Conservation (phyloP, 305 asterid genomes). For the Solanum aculeatissimum region DNA sequence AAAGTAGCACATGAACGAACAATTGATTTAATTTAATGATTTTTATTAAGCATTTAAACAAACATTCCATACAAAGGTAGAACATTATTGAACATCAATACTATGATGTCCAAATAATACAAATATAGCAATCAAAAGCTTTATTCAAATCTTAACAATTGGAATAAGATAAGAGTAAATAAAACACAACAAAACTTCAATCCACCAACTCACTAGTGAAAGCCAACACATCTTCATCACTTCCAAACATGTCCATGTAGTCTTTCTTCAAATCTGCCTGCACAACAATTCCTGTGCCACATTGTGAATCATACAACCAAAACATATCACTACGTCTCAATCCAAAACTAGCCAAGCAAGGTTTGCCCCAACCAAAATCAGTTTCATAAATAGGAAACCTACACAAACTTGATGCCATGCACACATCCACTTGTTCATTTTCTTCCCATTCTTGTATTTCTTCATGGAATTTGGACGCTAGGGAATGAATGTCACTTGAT, state of each 20-base stretch:
- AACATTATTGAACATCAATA: neutral
- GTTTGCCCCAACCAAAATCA: neutral
- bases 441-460: neutral
- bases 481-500: neutral
- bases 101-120: neutral
- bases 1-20: neutral
- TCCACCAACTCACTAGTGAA: neutral
- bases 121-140: neutral
- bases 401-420: neutral
- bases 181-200: neutral
- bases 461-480: neutral
- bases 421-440: neutral
- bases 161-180: neutral
- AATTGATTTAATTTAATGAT: too few relatives aligned
- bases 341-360: neutral
- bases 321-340: neutral
- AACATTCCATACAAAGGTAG: neutral
- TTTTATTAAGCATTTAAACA: neutral
- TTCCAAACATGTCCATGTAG: neutral
- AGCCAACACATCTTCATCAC: neutral
- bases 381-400: neutral
- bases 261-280: neutral
- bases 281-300: neutral
- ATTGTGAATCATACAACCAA: neutral
- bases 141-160: neutral